These are phyloP conservation scores for Aspergillus transmontanensis DNA, from an alignment of 2,329 filamentous ascomycete genomes.

Conservation along the genomic window DNA sequence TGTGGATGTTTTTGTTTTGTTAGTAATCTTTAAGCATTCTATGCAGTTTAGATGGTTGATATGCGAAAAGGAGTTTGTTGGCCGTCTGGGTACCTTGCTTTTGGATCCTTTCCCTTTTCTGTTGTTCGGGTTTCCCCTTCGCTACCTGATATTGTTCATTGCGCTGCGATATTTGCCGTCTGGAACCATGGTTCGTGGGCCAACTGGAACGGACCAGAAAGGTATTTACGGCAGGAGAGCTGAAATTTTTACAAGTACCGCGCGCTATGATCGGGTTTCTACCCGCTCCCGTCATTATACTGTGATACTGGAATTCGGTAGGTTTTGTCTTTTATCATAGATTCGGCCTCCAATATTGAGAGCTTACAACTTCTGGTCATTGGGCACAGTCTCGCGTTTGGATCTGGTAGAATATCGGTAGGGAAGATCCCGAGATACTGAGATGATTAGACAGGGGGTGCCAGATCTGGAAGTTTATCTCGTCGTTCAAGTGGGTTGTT, in stretches of 20 bases:
- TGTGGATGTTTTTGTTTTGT: neutral
- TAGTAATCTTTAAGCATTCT: neutral
- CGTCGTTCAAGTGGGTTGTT: neutral
- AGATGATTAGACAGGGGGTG: neutral
- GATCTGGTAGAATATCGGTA: neutral
- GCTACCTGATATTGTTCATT: neutral
- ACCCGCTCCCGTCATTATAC: neutral
- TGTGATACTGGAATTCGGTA: neutral
- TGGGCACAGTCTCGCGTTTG: neutral
- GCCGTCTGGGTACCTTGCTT: too few relatives aligned
- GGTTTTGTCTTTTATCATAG: neutral
- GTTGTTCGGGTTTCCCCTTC: neutral
- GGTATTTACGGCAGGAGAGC: neutral
- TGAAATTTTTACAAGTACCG: neutral
- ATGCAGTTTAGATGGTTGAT: too few relatives aligned
- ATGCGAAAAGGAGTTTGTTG: too few relatives aligned
- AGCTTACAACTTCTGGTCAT: neutral
- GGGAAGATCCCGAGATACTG: neutral
- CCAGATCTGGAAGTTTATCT: neutral
- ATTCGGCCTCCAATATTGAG: neutral
- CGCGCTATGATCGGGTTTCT: neutral
- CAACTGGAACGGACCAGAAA: neutral
- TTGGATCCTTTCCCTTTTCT: neutral
- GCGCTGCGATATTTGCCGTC: neutral
- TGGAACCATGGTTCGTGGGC: neutral